Evolutionary conservation across 352 stramenopile genomes (phyloP).

Genomic region (Blastocystis sp.): DNA sequence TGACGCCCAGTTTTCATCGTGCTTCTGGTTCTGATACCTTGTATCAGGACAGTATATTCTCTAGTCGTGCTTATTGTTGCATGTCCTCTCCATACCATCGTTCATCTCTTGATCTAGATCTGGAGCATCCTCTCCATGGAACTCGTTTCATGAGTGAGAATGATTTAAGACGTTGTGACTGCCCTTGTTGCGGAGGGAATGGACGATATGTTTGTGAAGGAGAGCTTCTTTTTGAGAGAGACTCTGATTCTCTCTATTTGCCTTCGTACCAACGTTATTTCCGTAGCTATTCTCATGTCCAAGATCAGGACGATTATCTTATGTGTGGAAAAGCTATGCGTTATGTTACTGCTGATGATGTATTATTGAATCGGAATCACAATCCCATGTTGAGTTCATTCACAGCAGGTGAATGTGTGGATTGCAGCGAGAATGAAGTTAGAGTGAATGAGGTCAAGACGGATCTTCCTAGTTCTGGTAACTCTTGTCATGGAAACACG

Average conservation of each 20-base stretch:
- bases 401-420: too few species aligned
- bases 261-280: neutral
- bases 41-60: conserved; percentile 1
- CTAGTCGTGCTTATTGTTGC: neutral
- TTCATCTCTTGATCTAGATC: neutral
- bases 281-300: too few species aligned
- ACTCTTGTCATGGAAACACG: too few species aligned
- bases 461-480: too few species aligned
- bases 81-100: neutral
- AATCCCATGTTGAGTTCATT: too few species aligned
- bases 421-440: too few species aligned
- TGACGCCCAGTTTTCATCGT: neutral
- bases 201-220: neutral
- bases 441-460: too few species aligned
- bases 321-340: too few species aligned
- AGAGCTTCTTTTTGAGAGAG: neutral
- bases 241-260: neutral
- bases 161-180: neutral
- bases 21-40: neutral
- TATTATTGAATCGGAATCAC: too few species aligned
- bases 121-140: neutral
- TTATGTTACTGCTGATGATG: too few species aligned
- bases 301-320: too few species aligned
- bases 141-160: neutral
- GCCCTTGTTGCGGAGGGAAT: neutral